A percentile compares a stretch with the other conserved stretches of the same genome.
Conservation (phyloP, 1,284 basidiomycete genomes). For the Cutaneotrichosporon dermatis region DNA sequence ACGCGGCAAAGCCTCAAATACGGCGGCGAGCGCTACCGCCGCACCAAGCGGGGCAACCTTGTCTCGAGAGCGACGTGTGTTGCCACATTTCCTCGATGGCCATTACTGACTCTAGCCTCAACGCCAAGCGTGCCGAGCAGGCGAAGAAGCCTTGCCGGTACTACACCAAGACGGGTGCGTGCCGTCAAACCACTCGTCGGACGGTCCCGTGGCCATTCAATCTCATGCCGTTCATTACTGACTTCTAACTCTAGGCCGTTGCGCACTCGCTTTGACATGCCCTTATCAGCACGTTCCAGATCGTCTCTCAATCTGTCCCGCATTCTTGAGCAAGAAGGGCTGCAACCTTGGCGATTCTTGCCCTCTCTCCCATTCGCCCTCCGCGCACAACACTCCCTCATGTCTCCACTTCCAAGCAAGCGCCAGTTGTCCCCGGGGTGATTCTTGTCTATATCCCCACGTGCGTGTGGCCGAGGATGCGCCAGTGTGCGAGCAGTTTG, state of each 20-base stretch:
- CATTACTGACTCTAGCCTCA: constrained; percentile 4
- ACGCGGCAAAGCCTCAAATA: constrained; percentile 36
- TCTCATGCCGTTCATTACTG: constrained; percentile 8
- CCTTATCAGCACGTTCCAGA: constrained; percentile 81
- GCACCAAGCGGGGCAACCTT: constrained; percentile 51
- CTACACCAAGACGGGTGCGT: constrained; percentile 85
- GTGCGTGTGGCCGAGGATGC: constrained; percentile 71
- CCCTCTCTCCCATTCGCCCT: constrained; percentile 81
- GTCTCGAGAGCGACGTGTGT: constrained; percentile 31
- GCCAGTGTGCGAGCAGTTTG: constrained; percentile 86
- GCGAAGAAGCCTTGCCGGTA: constrained; percentile 79
- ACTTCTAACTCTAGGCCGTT: constrained; percentile 60
- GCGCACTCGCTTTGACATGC: constrained; percentile 82
- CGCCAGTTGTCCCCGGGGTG: constrained; percentile 70
- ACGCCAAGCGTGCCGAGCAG: constrained; percentile 22
- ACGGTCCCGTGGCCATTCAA: too few species aligned
- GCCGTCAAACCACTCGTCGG: background rate
- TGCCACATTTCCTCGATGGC: background rate
- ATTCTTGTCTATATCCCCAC: constrained; percentile 80
- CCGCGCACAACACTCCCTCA: constrained; percentile 82
- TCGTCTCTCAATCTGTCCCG: constrained; percentile 88
- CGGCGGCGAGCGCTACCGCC: constrained; percentile 45
- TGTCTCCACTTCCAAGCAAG: constrained; percentile 87
- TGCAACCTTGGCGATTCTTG: constrained; percentile 71
- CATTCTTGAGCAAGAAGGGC: constrained; percentile 67